Conservation (phyloP, 768 basidiomycete genomes). For the Termitomyces sp. region DNA sequence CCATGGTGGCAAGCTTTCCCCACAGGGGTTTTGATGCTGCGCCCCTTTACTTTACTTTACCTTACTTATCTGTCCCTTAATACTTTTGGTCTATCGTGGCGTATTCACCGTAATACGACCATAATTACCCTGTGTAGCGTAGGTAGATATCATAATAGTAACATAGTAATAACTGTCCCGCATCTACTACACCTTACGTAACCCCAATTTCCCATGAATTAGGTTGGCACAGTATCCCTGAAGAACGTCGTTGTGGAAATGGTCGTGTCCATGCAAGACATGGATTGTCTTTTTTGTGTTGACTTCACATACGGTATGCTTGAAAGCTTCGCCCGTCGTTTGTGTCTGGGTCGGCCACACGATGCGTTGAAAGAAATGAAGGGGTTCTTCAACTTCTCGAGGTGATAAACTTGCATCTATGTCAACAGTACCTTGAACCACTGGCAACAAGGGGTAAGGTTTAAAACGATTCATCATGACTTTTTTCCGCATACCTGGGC, state of each 20-base stretch:
- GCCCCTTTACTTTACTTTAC: no score
- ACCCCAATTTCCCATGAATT: not conserved
- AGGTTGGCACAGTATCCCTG: not conserved
- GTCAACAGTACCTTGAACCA: conserved; percentile 50
- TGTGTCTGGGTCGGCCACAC: conserved; percentile 22
- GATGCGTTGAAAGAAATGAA: conserved; percentile 22
- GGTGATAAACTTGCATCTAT: conserved; percentile 40
- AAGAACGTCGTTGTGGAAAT: not conserved
- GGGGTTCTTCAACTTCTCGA: conserved; percentile 43
- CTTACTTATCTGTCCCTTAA: no score
- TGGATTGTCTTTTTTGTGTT: conserved; percentile 1
- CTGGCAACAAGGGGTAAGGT: conserved; percentile 10
- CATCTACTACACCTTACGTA: not conserved
- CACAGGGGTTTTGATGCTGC: no score
- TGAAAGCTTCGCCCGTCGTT: not conserved
- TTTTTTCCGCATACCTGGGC: conserved; percentile 12
- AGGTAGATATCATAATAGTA: no score
- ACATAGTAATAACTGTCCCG: no score
- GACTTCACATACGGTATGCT: not conserved
- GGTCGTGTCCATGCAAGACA: not conserved
- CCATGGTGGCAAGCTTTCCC: no score
- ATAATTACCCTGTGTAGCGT: no score
- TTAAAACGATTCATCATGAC: not conserved
- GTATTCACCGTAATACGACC: no score
- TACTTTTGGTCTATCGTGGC: no score